Evolutionary conservation across 495 filamentous ascomycete genomes (phyloP).

Genomic region (Xylaria castorea): DNA sequence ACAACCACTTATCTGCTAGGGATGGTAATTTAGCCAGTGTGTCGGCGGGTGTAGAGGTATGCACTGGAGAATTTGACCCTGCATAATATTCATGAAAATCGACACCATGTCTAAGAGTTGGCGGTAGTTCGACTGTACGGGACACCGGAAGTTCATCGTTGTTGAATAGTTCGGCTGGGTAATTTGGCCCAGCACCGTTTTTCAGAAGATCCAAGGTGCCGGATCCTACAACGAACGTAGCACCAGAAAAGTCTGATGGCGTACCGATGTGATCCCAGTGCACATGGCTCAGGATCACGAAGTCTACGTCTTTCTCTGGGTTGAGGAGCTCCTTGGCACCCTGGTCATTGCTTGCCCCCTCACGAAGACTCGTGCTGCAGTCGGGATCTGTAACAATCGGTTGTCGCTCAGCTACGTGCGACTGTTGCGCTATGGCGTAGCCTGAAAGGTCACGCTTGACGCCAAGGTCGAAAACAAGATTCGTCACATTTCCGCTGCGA

Average conservation of each 20-base stretch:
- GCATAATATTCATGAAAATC: constrained; percentile 17
- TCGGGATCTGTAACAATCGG: constrained; percentile 49
- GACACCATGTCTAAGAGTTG: constrained; percentile 7
- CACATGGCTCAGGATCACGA: constrained; percentile 56
- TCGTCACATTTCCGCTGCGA: constrained; percentile 31
- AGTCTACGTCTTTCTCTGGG: constrained; percentile 45
- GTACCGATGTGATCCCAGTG: constrained; percentile 62
- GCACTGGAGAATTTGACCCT: constrained; percentile 21
- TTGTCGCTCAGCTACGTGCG: constrained; percentile 48
- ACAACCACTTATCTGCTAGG: constrained; percentile 21
- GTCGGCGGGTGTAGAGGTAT: constrained; percentile 25
- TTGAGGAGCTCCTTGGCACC: constrained; percentile 22
- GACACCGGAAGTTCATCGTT: constrained; percentile 37
- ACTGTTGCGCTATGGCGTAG: constrained; percentile 48
- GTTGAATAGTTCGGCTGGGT: constrained; percentile 40
- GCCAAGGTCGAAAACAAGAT: constrained; percentile 59
- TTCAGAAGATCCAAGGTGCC: constrained; percentile 51
- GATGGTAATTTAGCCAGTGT: constrained; percentile 18
- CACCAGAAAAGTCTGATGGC: constrained; percentile 50
- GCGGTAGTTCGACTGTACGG: constrained; percentile 41
- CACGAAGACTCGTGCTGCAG: constrained; percentile 43
- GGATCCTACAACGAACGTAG: constrained; percentile 55
- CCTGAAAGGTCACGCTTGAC: constrained; percentile 46
- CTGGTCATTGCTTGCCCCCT: constrained; percentile 1
- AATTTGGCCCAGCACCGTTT: constrained; percentile 39